A percentile compares a stretch with the other conserved stretches of the same genome.
phyloP scores from a whole-genome alignment of 1,139 yeast species.

The Zygoascus meyerae region DNA sequence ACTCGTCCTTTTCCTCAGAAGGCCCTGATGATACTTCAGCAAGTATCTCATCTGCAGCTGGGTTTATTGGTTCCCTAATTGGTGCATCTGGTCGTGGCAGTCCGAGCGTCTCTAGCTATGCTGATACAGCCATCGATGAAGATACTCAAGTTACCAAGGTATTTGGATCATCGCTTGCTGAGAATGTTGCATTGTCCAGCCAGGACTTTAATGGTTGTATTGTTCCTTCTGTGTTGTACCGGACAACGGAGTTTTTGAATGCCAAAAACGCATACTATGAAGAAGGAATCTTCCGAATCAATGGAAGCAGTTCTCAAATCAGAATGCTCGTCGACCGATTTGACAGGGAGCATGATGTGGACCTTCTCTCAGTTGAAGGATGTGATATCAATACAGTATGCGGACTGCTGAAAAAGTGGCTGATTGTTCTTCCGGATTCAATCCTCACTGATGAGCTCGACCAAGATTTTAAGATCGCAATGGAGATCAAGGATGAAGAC shows the following conservation, averaged over 20 bases:
- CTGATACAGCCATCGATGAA: neutral
- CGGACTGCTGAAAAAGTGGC: conserved; percentile 66
- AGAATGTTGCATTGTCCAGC: conserved; percentile 49
- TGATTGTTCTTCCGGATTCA: conserved; percentile 63
- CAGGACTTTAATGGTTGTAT: conserved; percentile 28
- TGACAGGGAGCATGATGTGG: conserved; percentile 54
- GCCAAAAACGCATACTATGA: conserved; percentile 69
- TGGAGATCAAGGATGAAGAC: conserved; percentile 32
- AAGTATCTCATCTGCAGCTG: neutral
- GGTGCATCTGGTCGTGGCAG: neutral
- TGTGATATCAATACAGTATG: conserved; percentile 74
- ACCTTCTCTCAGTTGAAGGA: conserved; percentile 43
- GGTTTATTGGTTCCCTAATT: conserved; percentile 1
- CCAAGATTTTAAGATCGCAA: conserved; percentile 35
- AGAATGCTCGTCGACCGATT: conserved; percentile 67
- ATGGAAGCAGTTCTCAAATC: conserved; percentile 82
- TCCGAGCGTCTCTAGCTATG: neutral
- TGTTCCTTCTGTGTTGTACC: conserved; percentile 71
- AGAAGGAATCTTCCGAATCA: conserved; percentile 86
- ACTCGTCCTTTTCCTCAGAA: conserved; percentile 5
- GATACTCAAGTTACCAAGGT: conserved; percentile 22
- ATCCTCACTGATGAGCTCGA: conserved; percentile 52
- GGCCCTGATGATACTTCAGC: neutral
- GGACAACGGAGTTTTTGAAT: conserved; percentile 68
- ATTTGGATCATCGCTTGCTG: conserved; percentile 62